Base-by-base conservation (phyloP, 176 grass and related monocot species). In the Oryza glumipatula region DNA sequence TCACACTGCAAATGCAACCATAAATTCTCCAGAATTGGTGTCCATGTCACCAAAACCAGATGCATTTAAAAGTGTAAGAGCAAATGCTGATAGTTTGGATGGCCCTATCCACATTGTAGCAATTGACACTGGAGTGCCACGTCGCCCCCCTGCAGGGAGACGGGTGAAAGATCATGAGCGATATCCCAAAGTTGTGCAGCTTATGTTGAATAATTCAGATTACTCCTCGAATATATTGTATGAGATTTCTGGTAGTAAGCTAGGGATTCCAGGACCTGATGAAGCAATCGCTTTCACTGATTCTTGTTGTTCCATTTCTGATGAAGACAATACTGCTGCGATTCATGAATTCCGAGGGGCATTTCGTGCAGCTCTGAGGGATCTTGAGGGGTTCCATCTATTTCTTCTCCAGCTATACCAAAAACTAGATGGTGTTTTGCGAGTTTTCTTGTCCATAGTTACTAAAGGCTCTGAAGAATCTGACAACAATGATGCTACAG, bases 351-450 rank as follows among this genome's bases (percentile, higher is more conserved):
- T 98, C 77, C 91, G 96, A 89, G 91, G 89, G 26, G 92, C 91
- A 85, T 98, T 98, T 84, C 93, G 96, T 72, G 89, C 96, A 19
- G 93, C 93, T 83, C 82, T 95, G 65, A 94, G 93, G 83, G 91
- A 98, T 70, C 36, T 98, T 36, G 89, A 95, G 83, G 88, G 96
- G 73, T 94, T 98, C 67, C 93, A 94, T 90, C 82, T 98, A 71
- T 98, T 98, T 83, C 89, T 98, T 73, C 89, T 95, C 76, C 82
- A 94, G 4, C 91, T 98, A 45, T 98, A 95, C 83, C 93, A 95
- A 80, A 98, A 98, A 81, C 46, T 98, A 67, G 96, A 98, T 81
- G 89, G 91, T 30, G 80, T 94, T 80, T 79, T 95, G 51, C 86
- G 96, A 84, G 80, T 91, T 73, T 98, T 92, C 79, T 86, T 88